These are phyloP conservation scores for Petrea volubilis DNA, from an alignment of 257 asterid species.

Conservation along the genomic window DNA sequence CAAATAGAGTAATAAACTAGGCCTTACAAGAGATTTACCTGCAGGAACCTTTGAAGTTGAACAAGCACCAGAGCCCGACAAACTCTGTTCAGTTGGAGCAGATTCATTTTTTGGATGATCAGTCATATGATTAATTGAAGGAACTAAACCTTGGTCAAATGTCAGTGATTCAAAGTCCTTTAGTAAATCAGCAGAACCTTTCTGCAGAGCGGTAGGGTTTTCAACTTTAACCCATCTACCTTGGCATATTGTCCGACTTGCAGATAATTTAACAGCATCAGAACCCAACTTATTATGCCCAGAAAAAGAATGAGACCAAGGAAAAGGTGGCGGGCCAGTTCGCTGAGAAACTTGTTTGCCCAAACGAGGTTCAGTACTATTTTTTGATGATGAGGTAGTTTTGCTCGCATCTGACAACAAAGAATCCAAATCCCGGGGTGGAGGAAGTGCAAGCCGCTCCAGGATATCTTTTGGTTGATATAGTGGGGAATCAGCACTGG, in stretches of 20 bases:
- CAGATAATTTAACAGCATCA: conserved; percentile 66
- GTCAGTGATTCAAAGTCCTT: conserved; percentile 62
- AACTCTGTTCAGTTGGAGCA: conserved; percentile 39
- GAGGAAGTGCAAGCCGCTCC: conserved; percentile 78
- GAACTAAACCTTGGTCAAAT: conserved; percentile 72
- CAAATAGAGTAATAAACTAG: not conserved
- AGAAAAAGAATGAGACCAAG: conserved; percentile 80
- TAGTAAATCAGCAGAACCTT: conserved; percentile 47
- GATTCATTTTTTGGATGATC: conserved; percentile 34
- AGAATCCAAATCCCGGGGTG: conserved; percentile 74
- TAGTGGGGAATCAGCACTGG: conserved; percentile 37
- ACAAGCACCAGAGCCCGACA: conserved; percentile 44
- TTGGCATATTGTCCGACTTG: conserved; percentile 63
- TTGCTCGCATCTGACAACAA: conserved; percentile 73
- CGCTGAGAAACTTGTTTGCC: conserved; percentile 57
- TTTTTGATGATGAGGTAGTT: conserved; percentile 56
- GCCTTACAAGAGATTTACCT: conserved; percentile 51
- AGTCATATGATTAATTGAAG: conserved; percentile 34
- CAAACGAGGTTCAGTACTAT: conserved; percentile 55
- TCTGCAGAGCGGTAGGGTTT: conserved; percentile 38
- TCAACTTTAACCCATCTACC: conserved; percentile 85
- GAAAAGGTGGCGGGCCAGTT: conserved; percentile 86
- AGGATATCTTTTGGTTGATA: conserved; percentile 58
- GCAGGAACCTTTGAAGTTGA: conserved; percentile 48
- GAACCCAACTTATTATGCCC: conserved; percentile 66